These are phyloP conservation scores for Xenoacremonium recifei DNA, from an alignment of 2,329 filamentous ascomycete species.

Conservation along the genomic window DNA sequence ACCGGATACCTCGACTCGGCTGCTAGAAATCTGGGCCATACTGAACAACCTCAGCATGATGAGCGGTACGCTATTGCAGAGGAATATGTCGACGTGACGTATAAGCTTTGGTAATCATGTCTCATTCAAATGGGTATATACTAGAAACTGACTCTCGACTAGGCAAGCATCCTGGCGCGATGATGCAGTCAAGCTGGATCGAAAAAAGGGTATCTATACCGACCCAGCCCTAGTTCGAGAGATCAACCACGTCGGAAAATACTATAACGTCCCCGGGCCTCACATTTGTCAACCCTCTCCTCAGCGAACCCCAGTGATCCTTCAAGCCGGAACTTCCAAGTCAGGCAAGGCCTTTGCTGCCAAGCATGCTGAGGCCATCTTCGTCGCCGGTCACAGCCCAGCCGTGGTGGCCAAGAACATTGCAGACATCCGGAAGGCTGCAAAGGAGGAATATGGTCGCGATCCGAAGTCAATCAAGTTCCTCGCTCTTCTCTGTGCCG, in stretches of 20 bases:
- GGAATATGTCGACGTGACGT: constrained; percentile 56
- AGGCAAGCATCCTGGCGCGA: constrained; percentile 54
- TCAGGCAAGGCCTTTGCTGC: constrained; percentile 60
- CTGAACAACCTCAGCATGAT: constrained; percentile 47
- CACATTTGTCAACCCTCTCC: constrained; percentile 61
- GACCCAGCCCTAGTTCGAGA: constrained; percentile 50
- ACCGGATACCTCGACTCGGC: constrained; percentile 68
- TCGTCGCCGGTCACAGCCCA: constrained; percentile 58
- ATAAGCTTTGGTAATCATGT: constrained; percentile 55
- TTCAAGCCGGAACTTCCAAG: constrained; percentile 63
- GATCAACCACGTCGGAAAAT: constrained; percentile 62
- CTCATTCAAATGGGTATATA: neutral
- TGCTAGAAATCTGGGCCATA: constrained; percentile 59
- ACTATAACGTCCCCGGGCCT: constrained; percentile 57
- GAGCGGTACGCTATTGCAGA: constrained; percentile 60
- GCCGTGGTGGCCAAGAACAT: constrained; percentile 54
- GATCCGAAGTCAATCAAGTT: constrained; percentile 59
- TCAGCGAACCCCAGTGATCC: constrained; percentile 62
- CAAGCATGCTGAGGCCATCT: constrained; percentile 64
- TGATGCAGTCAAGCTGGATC: constrained; percentile 58
- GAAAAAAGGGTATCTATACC: constrained; percentile 47
- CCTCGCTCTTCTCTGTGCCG: constrained; percentile 55
- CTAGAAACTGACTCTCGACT: neutral
- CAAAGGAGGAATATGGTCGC: constrained; percentile 46
- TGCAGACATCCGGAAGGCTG: constrained; percentile 53